phyloP scores from a whole-genome alignment of 2,329 filamentous ascomycete genomes.

The Cladophialophora bantiana region DNA sequence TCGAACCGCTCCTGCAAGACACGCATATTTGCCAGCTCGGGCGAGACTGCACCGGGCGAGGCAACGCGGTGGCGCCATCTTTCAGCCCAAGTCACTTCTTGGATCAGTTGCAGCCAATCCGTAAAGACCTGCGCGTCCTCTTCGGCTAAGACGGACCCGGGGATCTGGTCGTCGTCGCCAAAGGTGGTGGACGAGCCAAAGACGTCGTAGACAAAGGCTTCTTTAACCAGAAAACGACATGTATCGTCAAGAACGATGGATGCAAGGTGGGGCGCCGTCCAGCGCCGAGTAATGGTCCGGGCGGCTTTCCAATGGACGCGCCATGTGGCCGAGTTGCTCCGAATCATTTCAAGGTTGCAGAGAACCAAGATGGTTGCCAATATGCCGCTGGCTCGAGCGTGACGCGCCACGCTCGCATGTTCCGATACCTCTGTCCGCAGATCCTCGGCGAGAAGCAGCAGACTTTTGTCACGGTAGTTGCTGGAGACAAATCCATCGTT shows the following conservation, averaged over 20 bases:
- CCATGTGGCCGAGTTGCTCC: slow-evolving; percentile 39
- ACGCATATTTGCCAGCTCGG: slow-evolving; percentile 12
- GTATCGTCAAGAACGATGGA: slow-evolving; percentile 26
- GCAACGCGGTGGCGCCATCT: slow-evolving; percentile 16
- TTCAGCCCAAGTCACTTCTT: slow-evolving; percentile 40
- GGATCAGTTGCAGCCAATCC: slow-evolving; percentile 41
- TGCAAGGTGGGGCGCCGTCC: slow-evolving; percentile 24
- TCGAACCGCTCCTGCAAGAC: slow-evolving; percentile 24
- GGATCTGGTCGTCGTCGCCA: slow-evolving; percentile 32
- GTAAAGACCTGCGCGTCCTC: slow-evolving; percentile 39
- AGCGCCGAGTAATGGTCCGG: slow-evolving; percentile 39
- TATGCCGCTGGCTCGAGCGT: slow-evolving; percentile 27
- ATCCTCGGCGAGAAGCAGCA: slow-evolving; percentile 26
- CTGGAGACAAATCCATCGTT: slow-evolving; percentile 17
- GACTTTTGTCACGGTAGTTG: slow-evolving; percentile 28
- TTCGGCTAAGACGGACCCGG: slow-evolving; percentile 28
- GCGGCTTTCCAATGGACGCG: slow-evolving; percentile 42
- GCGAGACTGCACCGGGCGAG: neutral
- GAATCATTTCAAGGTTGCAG: slow-evolving; percentile 42
- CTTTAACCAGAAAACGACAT: slow-evolving; percentile 39
- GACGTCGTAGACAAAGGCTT: slow-evolving; percentile 43
- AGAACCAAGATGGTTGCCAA: slow-evolving; percentile 42
- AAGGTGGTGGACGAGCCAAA: slow-evolving; percentile 43
- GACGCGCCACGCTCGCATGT: slow-evolving; percentile 12
- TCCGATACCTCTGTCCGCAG: slow-evolving; percentile 25